Evolutionary conservation across 768 basidiomycete genomes (phyloP).

Genomic region (Trametes gibbosa): DNA sequence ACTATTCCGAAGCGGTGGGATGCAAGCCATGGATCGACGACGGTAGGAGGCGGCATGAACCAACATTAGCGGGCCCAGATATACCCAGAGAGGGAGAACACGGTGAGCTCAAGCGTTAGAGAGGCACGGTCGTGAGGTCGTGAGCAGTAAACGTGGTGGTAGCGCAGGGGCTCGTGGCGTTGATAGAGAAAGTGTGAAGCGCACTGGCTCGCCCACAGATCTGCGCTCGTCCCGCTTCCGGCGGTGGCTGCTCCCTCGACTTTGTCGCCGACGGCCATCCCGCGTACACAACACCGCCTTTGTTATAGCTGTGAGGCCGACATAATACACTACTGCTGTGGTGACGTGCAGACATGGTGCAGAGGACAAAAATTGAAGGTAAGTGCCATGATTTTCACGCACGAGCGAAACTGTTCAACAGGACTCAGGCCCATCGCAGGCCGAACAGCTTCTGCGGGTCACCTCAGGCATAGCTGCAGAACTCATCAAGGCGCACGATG

Average conservation of each 20-base stretch:
- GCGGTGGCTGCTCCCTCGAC: not conserved
- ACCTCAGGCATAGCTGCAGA: conserved; percentile 95
- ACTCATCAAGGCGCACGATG: conserved; percentile 84
- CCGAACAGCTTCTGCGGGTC: conserved; percentile 85
- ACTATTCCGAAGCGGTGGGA: conserved; percentile 89
- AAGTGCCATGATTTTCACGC: not conserved
- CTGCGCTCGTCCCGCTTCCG: not conserved
- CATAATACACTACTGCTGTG: not conserved
- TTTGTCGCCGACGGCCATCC: not conserved
- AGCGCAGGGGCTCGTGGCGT: not conserved
- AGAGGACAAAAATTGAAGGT: conserved; percentile 42
- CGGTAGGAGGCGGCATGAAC: conserved; percentile 75
- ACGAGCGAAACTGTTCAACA: not conserved
- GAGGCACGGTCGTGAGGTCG: not conserved
- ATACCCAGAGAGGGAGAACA: not conserved
- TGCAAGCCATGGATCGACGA: conserved; percentile 69
- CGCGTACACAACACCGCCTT: not conserved
- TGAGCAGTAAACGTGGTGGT: not conserved
- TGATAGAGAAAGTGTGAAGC: not conserved
- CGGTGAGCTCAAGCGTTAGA: not conserved
- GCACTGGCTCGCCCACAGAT: not conserved
- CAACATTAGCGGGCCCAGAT: conserved; percentile 19
- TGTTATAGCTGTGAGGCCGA: not conserved
- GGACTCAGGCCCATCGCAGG: conserved; percentile 73
- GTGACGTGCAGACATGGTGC: conserved; percentile 33